These are phyloP conservation scores for Phytophthora pseudosyringae DNA, from an alignment of 352 stramenopile species.

Conservation along the genomic window DNA sequence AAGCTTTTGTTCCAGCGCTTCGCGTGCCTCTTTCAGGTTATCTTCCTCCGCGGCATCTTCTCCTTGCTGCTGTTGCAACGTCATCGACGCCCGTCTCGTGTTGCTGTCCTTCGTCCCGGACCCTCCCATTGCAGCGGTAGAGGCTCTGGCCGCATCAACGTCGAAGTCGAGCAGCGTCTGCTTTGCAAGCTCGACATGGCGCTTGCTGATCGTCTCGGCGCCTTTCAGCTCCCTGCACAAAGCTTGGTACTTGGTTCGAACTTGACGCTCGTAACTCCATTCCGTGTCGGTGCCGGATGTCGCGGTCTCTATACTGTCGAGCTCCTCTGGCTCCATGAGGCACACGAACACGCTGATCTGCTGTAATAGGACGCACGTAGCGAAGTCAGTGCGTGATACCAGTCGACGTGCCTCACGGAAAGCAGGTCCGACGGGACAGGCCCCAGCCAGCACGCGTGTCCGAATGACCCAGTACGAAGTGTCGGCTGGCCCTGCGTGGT, in stretches of 20 bases:
- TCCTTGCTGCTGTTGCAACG: constrained; percentile 15
- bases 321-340: constrained; percentile 51
- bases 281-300: constrained; percentile 5
- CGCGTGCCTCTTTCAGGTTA: constrained; percentile 21
- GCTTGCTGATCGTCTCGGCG: constrained; percentile 46
- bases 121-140: constrained; percentile 15
- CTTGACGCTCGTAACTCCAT: constrained; percentile 61
- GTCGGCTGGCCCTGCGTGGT: constrained; percentile 68
- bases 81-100: constrained; percentile 14
- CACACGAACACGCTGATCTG: constrained; percentile 75
- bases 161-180: constrained; percentile 36
- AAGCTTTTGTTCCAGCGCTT: constrained; percentile 53
- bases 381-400: constrained; percentile 55
- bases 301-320: constrained; percentile 27
- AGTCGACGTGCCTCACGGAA: constrained; percentile 54
- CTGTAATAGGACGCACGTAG: constrained; percentile 69
- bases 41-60: constrained; percentile 26
- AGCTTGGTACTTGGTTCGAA: constrained; percentile 54
- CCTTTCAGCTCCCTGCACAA: constrained; percentile 45
- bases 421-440: constrained; percentile 56
- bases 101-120: constrained; percentile 16
- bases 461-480: constrained; percentile 79
- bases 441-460: constrained; percentile 56
- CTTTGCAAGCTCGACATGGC: constrained; percentile 52
- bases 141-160: constrained; percentile 10